These are phyloP conservation scores for Talaromyces atroroseus DNA, from an alignment of 2,329 filamentous ascomycete species.

Conservation along the genomic window DNA sequence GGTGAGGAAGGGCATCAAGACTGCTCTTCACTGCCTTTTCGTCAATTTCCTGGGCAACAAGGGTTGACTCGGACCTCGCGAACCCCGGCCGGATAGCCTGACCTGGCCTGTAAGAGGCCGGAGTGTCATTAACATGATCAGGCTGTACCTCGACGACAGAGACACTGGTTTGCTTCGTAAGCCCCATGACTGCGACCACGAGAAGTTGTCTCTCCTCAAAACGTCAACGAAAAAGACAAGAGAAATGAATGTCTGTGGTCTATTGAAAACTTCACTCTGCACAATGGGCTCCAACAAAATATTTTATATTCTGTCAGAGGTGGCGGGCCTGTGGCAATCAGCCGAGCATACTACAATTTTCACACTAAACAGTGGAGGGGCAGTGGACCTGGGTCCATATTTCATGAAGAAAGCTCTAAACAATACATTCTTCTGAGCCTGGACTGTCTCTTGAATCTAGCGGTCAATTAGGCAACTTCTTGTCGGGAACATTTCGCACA, in stretches of 20 bases:
- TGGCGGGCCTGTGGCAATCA: not conserved
- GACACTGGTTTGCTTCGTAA: not conserved
- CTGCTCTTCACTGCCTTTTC: not conserved
- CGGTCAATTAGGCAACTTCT: not conserved
- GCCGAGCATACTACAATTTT: not conserved
- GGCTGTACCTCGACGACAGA: not conserved
- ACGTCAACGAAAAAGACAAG: not conserved
- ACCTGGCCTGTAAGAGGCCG: not conserved
- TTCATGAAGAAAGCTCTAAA: not conserved
- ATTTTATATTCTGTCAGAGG: not conserved
- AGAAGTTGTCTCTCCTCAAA: not conserved
- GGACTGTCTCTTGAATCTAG: not conserved
- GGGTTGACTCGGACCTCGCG: not conserved
- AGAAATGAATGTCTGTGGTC: not conserved
- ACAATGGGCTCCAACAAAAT: not conserved
- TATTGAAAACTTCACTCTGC: not conserved
- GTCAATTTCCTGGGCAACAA: not conserved
- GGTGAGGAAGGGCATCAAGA: not conserved
- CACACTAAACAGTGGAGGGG: not conserved
- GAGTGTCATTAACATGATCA: not conserved
- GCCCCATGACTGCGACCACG: not conserved
- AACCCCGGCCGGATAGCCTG: not conserved
- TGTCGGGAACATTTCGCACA: not conserved
- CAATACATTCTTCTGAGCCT: not conserved
- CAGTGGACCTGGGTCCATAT: not conserved